Base-by-base conservation (phyloP, 192 early-diverging fungal genomes). In the Umbelopsis sp. region DNA sequence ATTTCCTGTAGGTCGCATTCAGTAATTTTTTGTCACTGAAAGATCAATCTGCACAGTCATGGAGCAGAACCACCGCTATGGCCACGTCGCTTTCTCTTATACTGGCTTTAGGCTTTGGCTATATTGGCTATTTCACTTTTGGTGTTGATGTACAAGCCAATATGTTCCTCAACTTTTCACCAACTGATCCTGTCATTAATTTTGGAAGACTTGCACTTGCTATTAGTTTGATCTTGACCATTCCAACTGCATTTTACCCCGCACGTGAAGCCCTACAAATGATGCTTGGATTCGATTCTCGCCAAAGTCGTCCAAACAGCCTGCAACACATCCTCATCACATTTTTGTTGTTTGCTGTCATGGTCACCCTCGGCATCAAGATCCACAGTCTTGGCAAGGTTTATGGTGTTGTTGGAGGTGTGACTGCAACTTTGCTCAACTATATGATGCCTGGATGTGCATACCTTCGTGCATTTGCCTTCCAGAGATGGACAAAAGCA, bases 121-220 rank as follows among this genome's bases (percentile, higher is more conserved):
- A 87, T 26, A 69, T 88, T 71, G 86, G 90, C 41, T 92, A 90
- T 69, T 66, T 80, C 62, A 78, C 83, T 6, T 92, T 92, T 80
- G 90, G 90, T 1, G 59, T 76, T 20, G 80, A 80, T 52, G 86
- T 87, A 16, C 72, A 87, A 66, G 85, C 90, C 41, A 91, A 91
- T 67, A 71, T 91, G 69, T 89, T 91, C 62, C 81, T 86, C 65
- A 90, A 90, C 71, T 91, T 91, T 74, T 78, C 80, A 6, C 32
- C 53, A 16, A 84, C 86, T 52, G 90, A 91, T 65, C 62, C 44
- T 1, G 43, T 84, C 68, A 86, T 89, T 24, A 91, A 91, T 66
- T 66, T 86, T 32, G 88, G 89, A 1, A 83, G 90, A 9, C 78
- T 81, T 20, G 72, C 86, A 31, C 73, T 91, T 21, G 90, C 86